Evolutionary conservation across 202 grass and related monocot species (phyloP), one percentile per base, ranked within the genome.

Genomic region (Sporobolus alterniflorus): DNA sequence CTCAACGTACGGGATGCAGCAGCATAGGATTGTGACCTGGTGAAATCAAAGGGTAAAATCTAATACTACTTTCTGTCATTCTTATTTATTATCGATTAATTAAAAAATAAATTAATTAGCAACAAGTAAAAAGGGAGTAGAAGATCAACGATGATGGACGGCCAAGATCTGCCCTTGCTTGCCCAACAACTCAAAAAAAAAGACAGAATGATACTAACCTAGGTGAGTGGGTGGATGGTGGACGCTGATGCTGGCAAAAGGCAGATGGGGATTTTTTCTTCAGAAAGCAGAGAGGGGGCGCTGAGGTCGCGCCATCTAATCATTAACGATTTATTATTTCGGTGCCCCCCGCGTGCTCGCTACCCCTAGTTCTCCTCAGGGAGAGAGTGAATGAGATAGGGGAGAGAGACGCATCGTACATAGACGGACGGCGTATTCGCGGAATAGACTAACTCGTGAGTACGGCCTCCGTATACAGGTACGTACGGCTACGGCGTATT

Each of bases 241-340:
- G 30, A 39, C 15, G 49, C 26, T 67, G 59, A 57, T 6, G 22
- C 30, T 6, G 32, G 47, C 32, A 26, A 57, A 56, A 20, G 52
- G 31, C 20, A 11, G 44, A 36, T 36, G 43, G 57, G 57, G 43
- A 30, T 65, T 77, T n/a, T n/a, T n/a, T n/a, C n/a, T n/a, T 60
- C 43, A 41, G 25, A 32, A 42, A 46, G 55, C 0, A 0, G 22
- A 39, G 4, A 39, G 24, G 33, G 1, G 20, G 15, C 29, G 67
- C 17, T 80, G 69, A 80, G 36, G 48, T 87, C 84, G 26, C 49
- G 39, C 84, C 77, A 50, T 80, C 84, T 54, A 87, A 86, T 81
- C 77, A 80, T 75, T 69, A 85, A 21, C 24, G 31, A 71, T 71
- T 71, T 74, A 62, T 29, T 55, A 63, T 50, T 51, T 69, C 22